These are phyloP conservation scores for Aureobasidium sp. DNA, from an alignment of 2,329 filamentous ascomycete species.

Conservation along the genomic window DNA sequence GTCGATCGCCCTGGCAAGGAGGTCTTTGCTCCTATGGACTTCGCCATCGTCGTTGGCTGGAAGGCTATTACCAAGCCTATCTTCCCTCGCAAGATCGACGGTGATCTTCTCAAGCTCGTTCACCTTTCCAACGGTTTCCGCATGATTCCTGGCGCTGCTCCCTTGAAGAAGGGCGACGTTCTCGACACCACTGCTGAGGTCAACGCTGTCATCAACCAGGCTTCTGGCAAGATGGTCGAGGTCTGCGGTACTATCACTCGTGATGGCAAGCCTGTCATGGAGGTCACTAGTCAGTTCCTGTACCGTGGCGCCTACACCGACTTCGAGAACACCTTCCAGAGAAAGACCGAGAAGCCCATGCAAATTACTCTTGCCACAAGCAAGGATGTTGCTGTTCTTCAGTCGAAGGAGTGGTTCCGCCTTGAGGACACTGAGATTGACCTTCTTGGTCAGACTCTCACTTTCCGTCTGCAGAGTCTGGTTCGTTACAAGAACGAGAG, in stretches of 20 bases:
- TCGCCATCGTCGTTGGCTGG: conserved; percentile 38
- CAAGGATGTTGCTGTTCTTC: conserved; percentile 88
- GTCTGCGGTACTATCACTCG: conserved; percentile 95
- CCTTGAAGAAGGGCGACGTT: conserved; percentile 89
- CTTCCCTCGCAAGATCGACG: conserved; percentile 93
- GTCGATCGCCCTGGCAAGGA: conserved; percentile 92
- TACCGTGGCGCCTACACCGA: conserved; percentile 91
- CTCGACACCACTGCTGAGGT: conserved; percentile 90
- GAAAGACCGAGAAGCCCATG: conserved; percentile 92
- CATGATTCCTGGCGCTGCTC: conserved; percentile 93
- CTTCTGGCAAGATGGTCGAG: conserved; percentile 98
- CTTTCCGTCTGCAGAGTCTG: conserved; percentile 89
- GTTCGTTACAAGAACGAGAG: conserved; percentile 92
- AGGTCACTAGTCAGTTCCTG: conserved; percentile 96
- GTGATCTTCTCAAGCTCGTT: conserved; percentile 90
- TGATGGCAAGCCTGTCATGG: conserved; percentile 82
- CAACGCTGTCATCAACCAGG: conserved; percentile 96
- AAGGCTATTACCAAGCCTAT: conserved; percentile 99
- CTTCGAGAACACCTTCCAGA: conserved; percentile 97
- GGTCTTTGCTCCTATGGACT: conserved; percentile 96
- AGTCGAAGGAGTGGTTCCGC: conserved; percentile 97
- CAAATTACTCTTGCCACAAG: conserved; percentile 79
- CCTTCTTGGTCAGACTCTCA: conserved; percentile 85
- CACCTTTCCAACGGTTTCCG: conserved; percentile 97
- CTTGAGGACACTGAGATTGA: conserved; percentile 79